These are phyloP conservation scores for Cladorrhinum samala DNA, from an alignment of 495 filamentous ascomycete species.

Conservation along the genomic window DNA sequence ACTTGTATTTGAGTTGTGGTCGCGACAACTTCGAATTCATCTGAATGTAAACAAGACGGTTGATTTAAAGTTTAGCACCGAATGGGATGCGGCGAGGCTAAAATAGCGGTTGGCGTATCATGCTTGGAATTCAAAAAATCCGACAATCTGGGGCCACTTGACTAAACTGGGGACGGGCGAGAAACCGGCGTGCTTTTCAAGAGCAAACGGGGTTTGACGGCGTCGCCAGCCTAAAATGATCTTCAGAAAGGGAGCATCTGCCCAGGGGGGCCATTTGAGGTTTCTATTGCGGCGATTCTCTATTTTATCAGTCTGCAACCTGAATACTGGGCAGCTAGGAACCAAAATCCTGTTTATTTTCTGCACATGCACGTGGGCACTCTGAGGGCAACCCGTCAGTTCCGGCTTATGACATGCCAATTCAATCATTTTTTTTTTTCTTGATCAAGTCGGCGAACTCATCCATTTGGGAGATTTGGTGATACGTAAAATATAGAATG, in stretches of 20 bases:
- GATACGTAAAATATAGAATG: too few relatives aligned
- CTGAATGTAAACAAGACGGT: slow-evolving; percentile 4
- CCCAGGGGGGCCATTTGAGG: too few relatives aligned
- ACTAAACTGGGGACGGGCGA: slow-evolving; percentile 11
- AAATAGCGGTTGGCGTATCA: slow-evolving; percentile 20
- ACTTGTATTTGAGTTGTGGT: not conserved
- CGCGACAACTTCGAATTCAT: not conserved
- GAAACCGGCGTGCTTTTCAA: slow-evolving; percentile 11
- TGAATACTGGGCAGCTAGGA: too few relatives aligned
- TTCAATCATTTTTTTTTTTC: too few relatives aligned
- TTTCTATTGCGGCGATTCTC: not conserved
- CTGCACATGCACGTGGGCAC: too few relatives aligned
- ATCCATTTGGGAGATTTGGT: too few relatives aligned
- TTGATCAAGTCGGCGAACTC: too few relatives aligned
- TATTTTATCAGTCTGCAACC: slow-evolving; percentile 1
- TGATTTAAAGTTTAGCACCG: slow-evolving; percentile 21
- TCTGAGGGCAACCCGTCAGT: too few relatives aligned
- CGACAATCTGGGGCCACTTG: slow-evolving; percentile 16
- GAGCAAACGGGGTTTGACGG: slow-evolving; percentile 16
- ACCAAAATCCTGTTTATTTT: too few relatives aligned
- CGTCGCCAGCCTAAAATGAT: slow-evolving; percentile 8
- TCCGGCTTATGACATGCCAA: too few relatives aligned
- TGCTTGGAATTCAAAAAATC: slow-evolving; percentile 12
- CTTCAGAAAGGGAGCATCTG: not conserved
- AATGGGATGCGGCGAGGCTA: slow-evolving; percentile 16